Evolutionary conservation across 192 early-diverging fungal genomes (phyloP).

Genomic region (Lunasporangiospora selenospora): DNA sequence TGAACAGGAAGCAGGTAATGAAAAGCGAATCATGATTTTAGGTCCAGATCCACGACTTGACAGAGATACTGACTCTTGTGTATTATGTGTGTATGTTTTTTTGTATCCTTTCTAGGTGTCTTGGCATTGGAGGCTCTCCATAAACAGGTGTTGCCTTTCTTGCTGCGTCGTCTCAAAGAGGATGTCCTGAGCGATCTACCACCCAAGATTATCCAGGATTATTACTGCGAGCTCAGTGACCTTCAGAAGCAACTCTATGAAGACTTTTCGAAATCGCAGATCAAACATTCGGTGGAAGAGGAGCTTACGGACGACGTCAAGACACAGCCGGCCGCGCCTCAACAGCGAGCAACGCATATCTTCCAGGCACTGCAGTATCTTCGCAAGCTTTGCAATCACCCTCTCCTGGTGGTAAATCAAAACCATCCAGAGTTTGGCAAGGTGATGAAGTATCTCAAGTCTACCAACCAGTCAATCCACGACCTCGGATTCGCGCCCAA

Average conservation of each 20-base stretch:
- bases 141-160: conserved; percentile 95
- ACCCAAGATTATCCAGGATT: conserved; percentile 99
- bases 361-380: conserved; percentile 99
- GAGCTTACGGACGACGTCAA: conserved; percentile 57
- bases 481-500: conserved; percentile 90
- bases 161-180: conserved; percentile 96
- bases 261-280: conserved; percentile 83
- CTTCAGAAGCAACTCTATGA: conserved; percentile 91
- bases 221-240: conserved; percentile 95
- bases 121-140: conserved; percentile 94
- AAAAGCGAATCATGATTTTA: neutral
- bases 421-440: conserved; percentile 85
- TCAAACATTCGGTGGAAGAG: conserved; percentile 55
- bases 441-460: conserved; percentile 67
- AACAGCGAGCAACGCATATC: conserved; percentile 74
- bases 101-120: conserved; percentile 56
- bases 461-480: conserved; percentile 63
- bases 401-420: conserved; percentile 86
- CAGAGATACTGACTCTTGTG: neutral
- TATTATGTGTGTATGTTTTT: neutral
- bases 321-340: conserved; percentile 19
- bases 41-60: neutral
- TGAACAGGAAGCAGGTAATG: conserved; percentile 66
- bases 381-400: conserved; percentile 96
- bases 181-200: conserved; percentile 96